Evolutionary conservation across 2,329 filamentous ascomycete species (phyloP).

Genomic region (Blastomyces emzantsi): DNA sequence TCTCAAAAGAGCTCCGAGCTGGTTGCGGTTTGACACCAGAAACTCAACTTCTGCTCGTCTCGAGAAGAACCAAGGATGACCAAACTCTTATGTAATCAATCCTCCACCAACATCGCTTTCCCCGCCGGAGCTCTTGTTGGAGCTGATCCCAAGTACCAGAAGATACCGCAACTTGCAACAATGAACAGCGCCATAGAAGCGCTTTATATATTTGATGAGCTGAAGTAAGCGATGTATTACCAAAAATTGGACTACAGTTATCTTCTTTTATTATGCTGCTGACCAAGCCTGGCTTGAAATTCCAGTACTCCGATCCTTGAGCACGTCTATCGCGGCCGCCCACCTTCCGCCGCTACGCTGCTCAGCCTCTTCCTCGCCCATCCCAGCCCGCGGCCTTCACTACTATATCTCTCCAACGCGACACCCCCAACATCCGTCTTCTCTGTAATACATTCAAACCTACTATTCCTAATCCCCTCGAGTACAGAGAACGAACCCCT

Average conservation of each 20-base stretch:
- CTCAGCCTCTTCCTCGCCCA: constrained; percentile 82
- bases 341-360: constrained; percentile 64
- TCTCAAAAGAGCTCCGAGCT: not conserved
- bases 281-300: not conserved
- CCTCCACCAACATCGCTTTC: not conserved
- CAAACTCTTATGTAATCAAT: not conserved
- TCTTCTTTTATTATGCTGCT: constrained; percentile 12
- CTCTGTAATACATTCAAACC: constrained; percentile 74
- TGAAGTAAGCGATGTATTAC: constrained; percentile 55
- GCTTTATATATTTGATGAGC: constrained; percentile 93
- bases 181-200: constrained; percentile 90
- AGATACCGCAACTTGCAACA: constrained; percentile 28
- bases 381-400: constrained; percentile 67
- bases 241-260: not conserved
- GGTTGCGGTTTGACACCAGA: not conserved
- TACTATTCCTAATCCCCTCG: constrained; percentile 77
- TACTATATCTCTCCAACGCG: constrained; percentile 74
- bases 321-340: constrained; percentile 77
- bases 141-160: not conserved
- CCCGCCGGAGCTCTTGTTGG: not conserved
- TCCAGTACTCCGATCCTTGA: constrained; percentile 72
- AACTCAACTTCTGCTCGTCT: not conserved
- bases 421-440: constrained; percentile 83
- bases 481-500: constrained; percentile 82
- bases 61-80: not conserved